Evolutionary conservation across 2,329 filamentous ascomycete species (phyloP), one percentile per base, ranked within the genome.

Genomic region (Calonectria pteridis): DNA sequence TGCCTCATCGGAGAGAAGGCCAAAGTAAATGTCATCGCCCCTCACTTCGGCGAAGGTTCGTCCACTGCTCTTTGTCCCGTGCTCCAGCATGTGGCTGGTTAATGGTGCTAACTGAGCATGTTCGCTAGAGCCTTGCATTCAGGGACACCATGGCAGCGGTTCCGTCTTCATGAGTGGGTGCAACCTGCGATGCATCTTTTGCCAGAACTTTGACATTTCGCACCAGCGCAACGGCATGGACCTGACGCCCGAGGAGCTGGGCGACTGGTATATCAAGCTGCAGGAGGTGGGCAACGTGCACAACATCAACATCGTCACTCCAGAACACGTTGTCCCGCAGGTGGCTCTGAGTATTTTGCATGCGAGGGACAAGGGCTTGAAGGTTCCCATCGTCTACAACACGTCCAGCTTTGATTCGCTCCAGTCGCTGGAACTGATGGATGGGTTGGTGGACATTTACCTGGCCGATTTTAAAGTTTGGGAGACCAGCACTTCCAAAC

Each of bases 391-490:
- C 77, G 89, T 97, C 40, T 97, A 97, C 87, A 97, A 97, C 81
- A 96, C 94, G 0, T 95, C 93, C 0, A 92, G 93, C 14, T 97
- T 94, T 80, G 95, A 97, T 84, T 95, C 93, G 1, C 85, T 93
- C 0, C 92, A 91, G 3, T 95, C 93, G 0, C 86, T 97, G 1
- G 84, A 91, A 73, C 87, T 97, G 11, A 89, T 97, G 78, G 92
- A 97, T 78, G 94, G 94, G 0, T 86, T 97, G 33, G 91, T 97
- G 0, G 94, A 97, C 82, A 95, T 97, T 55, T 97, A 97, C 81
- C 87, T 97, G n/a, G 93, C 94, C 0, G 94, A 97, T 81, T 97
- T 97, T 87, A 97, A 97, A 83, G 91, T 96, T 13, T 97, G 94
- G 94, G 90, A 90, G 33, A 83, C 88, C 2, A 86, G 83, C 28